A percentile compares a stretch with the other conserved stretches of the same genome.
Evolutionary conservation across 176 grass and related monocot species (phyloP).

Genomic region (Dendrocalamus sinicus): DNA sequence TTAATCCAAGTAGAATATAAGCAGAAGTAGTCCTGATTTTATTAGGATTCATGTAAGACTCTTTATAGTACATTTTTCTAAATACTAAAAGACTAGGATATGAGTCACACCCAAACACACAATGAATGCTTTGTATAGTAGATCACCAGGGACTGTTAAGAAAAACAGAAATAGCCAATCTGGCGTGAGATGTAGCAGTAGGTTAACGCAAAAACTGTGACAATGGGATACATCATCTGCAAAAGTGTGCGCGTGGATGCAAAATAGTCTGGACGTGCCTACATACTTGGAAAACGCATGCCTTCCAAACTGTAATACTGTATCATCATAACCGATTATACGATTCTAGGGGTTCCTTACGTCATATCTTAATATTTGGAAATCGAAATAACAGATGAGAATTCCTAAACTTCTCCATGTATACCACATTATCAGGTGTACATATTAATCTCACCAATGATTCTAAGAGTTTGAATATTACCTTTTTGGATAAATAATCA

Average conservation of each 20-base stretch:
- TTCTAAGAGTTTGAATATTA: constrained; percentile 42
- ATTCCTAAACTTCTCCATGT: constrained; percentile 4
- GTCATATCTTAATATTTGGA: neutral
- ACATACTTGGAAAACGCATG: neutral
- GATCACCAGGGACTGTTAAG: neutral
- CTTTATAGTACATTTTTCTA: too few relatives aligned
- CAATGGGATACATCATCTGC: neutral
- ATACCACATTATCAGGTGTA: neutral
- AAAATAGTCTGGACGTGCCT: neutral
- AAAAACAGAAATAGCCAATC: neutral
- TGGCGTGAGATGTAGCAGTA: neutral
- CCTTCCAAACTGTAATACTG: neutral
- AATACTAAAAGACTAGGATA: too few relatives aligned
- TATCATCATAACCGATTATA: neutral
- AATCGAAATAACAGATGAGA: neutral
- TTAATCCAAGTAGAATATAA: too few relatives aligned
- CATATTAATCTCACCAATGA: neutral
- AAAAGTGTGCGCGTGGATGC: neutral
- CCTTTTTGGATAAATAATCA: constrained; percentile 58
- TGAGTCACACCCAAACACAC: too few relatives aligned
- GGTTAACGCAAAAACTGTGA: neutral
- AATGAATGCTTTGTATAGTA: neutral
- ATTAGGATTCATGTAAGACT: too few relatives aligned
- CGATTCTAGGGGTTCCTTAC: neutral
- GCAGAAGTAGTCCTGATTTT: too few relatives aligned